Evolutionary conservation across 2,329 filamentous ascomycete genomes (phyloP).

Genomic region (Fusarium papillatum): DNA sequence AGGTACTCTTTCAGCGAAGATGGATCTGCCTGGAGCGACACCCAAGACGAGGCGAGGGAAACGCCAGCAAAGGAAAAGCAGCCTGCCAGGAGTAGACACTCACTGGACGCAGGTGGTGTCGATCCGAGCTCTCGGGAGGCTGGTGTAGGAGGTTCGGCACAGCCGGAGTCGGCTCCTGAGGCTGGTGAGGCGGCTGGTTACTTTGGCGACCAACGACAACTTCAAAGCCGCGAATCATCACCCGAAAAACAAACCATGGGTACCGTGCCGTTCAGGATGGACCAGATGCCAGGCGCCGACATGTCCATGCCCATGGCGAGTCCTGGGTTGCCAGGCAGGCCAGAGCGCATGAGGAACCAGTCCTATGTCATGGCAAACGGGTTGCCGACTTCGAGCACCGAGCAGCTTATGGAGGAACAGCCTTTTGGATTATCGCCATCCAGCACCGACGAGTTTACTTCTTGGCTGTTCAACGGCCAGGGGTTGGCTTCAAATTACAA

Average conservation of each 20-base stretch:
- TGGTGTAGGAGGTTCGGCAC: slow-evolving; percentile 14
- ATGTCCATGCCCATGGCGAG: slow-evolving; percentile 40
- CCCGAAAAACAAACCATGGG: slow-evolving; percentile 36
- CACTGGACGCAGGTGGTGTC: slow-evolving; percentile 18
- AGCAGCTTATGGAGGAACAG: slow-evolving; percentile 43
- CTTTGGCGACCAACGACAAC: slow-evolving; percentile 34
- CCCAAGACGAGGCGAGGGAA: slow-evolving; percentile 42
- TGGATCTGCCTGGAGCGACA: slow-evolving; percentile 45
- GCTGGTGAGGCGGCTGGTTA: slow-evolving; percentile 21
- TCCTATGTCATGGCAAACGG: slow-evolving; percentile 41
- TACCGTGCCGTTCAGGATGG: slow-evolving; percentile 32
- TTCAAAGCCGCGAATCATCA: slow-evolving; percentile 41
- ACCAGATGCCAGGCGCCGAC: slow-evolving; percentile 34
- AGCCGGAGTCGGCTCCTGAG: slow-evolving; percentile 30
- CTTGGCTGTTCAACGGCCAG: slow-evolving; percentile 45
- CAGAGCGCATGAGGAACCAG: slow-evolving; percentile 36
- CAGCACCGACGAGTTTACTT: slow-evolving; percentile 45
- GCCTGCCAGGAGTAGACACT: slow-evolving; percentile 7
- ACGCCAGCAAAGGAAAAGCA: slow-evolving; percentile 33
- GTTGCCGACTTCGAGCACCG: slow-evolving; percentile 30
- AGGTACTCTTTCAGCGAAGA: slow-evolving; percentile 45
- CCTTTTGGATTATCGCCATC: slow-evolving; percentile 44
- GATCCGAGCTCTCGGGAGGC: slow-evolving; percentile 13
- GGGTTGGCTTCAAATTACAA: slow-evolving; percentile 39
- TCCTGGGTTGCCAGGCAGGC: slow-evolving; percentile 31